Conservation (phyloP, 352 stramenopile genomes). For the Pythium pyrilobum region DNA sequence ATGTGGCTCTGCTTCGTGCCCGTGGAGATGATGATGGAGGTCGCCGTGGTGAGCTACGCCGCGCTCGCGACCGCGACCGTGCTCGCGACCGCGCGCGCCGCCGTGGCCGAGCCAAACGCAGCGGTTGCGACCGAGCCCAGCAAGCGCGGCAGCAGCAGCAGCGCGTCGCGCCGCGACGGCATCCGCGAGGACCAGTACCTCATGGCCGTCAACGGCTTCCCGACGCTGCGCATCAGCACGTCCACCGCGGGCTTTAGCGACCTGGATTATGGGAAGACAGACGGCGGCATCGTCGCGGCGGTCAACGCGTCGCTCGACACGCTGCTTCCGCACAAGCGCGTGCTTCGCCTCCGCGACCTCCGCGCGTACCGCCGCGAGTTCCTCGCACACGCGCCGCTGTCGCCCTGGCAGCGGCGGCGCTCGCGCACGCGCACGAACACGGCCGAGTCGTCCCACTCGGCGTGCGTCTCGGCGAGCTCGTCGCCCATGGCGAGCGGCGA, state of each 20-base stretch:
- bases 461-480: not conserved
- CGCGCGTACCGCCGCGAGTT: conserved; percentile 29
- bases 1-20: conserved; percentile 28
- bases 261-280: not conserved
- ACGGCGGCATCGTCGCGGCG: conserved; percentile 5
- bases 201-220: conserved; percentile 37
- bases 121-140: no score
- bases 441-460: conserved; percentile 1
- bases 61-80: conserved; percentile 2
- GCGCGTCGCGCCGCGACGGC: conserved; percentile 17
- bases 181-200: conserved; percentile 28
- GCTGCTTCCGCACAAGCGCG: conserved; percentile 2
- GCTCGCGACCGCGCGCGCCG: not conserved
- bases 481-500: not conserved
- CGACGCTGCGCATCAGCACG: conserved; percentile 25
- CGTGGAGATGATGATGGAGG: conserved; percentile 37
- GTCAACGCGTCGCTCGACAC: conserved; percentile 17
- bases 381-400: conserved; percentile 24
- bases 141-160: no score
- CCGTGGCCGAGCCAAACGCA: no score
- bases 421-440: conserved; percentile 6
- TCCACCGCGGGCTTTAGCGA: conserved; percentile 10
- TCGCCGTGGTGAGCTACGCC: conserved; percentile 29
- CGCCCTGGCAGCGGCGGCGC: conserved; percentile 25
- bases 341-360: conserved; percentile 29